Conservation (phyloP, 1,284 basidiomycete genomes). For the Rhodotorula sp. region DNA sequence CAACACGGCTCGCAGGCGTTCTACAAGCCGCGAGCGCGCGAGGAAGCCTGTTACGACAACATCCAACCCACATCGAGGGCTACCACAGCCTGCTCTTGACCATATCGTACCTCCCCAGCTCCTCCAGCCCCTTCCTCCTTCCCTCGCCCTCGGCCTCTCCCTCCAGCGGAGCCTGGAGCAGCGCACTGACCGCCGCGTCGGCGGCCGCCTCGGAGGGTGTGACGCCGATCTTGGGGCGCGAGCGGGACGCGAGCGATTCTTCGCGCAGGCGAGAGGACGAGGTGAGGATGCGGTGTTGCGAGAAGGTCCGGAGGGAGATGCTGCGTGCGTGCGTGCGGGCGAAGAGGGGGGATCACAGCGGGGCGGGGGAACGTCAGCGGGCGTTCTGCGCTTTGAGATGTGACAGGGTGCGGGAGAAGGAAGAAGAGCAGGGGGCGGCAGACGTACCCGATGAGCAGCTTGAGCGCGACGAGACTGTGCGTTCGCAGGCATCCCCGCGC, state of each 20-base stretch:
- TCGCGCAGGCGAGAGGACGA: slow-evolving; percentile 70
- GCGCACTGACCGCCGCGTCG: not conserved
- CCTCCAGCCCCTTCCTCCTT: slow-evolving; percentile 27
- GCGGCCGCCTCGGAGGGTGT: slow-evolving; percentile 69
- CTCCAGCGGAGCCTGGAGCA: slow-evolving; percentile 4
- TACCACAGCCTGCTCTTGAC: slow-evolving; percentile 42
- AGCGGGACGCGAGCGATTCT: slow-evolving; percentile 80
- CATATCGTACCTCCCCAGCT: slow-evolving; percentile 44
- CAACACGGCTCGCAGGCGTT: too few relatives aligned
- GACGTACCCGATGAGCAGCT: slow-evolving; percentile 72
- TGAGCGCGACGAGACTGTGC: slow-evolving; percentile 59
- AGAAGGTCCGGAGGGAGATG: slow-evolving; percentile 80
- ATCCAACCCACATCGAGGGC: not conserved
- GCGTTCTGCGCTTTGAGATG: not conserved
- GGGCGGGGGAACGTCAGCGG: too few relatives aligned
- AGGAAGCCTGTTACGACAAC: not conserved
- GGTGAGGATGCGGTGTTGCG: slow-evolving; percentile 68
- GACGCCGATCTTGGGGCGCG: slow-evolving; percentile 81
- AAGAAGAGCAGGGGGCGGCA: not conserved
- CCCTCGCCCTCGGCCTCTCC: slow-evolving; percentile 16
- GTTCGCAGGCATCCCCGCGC: not conserved
- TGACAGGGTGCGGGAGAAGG: too few relatives aligned
- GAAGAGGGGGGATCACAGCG: too few relatives aligned
- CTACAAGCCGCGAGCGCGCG: too few relatives aligned
- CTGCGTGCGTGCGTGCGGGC: slow-evolving; percentile 15